Conservation (phyloP, 1,139 yeast species). For the Taphrina flavorubra region DNA sequence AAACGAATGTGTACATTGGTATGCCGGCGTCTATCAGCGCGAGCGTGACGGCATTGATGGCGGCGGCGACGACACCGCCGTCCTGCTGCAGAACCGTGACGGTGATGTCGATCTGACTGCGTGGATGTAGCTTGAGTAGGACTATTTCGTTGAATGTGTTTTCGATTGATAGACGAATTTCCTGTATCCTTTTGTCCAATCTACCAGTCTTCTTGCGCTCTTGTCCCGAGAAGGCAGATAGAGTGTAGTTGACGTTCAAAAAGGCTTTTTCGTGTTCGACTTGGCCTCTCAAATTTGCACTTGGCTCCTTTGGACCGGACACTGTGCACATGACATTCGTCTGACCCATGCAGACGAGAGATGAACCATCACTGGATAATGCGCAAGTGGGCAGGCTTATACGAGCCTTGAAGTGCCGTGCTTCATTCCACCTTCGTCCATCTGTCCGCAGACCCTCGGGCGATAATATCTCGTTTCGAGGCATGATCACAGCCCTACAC, state of each 20-base stretch:
- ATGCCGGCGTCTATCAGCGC: slow-evolving; percentile 95
- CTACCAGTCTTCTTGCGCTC: slow-evolving; percentile 62
- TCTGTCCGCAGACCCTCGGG: slow-evolving; percentile 90
- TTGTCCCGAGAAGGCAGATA: slow-evolving; percentile 80
- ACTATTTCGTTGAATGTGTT: slow-evolving; percentile 83
- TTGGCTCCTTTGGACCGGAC: slow-evolving; percentile 88
- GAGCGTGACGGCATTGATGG: slow-evolving; percentile 85
- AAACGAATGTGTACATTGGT: slow-evolving; percentile 88
- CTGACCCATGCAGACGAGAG: slow-evolving; percentile 90
- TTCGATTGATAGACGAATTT: slow-evolving; percentile 73
- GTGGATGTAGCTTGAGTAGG: slow-evolving; percentile 74
- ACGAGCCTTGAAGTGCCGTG: slow-evolving; percentile 77
- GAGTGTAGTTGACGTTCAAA: slow-evolving; percentile 67
- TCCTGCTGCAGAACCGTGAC: slow-evolving; percentile 85
- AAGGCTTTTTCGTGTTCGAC: slow-evolving; percentile 58
- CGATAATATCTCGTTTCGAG: slow-evolving; percentile 70
- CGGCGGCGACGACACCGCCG: slow-evolving; percentile 77
- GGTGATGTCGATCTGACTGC: slow-evolving; percentile 75
- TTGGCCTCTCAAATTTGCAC: slow-evolving; percentile 47
- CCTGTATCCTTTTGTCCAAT: slow-evolving; percentile 74
- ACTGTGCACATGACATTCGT: slow-evolving; percentile 86
- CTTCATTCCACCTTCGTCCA: slow-evolving; percentile 94
- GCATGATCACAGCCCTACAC: slow-evolving; percentile 16
- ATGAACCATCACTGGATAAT: slow-evolving; percentile 70
- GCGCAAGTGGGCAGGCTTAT: slow-evolving; percentile 89